phyloP scores from a whole-genome alignment of 495 filamentous ascomycete genomes.

The Penicillium roqueforti region DNA sequence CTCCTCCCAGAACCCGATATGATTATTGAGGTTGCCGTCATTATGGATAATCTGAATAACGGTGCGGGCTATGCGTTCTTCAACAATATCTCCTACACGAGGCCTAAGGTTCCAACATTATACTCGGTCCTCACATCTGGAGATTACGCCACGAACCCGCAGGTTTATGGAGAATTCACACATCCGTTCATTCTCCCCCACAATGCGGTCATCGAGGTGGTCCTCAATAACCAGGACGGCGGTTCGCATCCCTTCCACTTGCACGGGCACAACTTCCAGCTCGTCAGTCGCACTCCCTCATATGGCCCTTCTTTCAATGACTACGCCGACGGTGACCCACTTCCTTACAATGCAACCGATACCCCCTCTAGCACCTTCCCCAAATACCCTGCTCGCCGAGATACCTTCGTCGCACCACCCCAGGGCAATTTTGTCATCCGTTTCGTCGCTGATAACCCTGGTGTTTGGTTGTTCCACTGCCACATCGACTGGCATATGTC shows the following conservation, averaged over 20 bases:
- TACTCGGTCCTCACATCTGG: slow-evolving; percentile 70
- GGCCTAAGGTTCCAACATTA: slow-evolving; percentile 73
- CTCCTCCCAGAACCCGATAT: slow-evolving; percentile 23
- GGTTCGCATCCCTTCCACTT: slow-evolving; percentile 84
- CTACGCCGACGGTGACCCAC: slow-evolving; percentile 34
- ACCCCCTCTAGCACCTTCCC: slow-evolving; percentile 29
- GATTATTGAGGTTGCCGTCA: slow-evolving; percentile 32
- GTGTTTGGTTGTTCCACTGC: slow-evolving; percentile 58
- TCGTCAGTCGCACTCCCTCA: slow-evolving; percentile 47
- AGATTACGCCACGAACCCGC: slow-evolving; percentile 53
- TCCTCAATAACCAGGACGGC: slow-evolving; percentile 73
- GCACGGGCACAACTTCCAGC: slow-evolving; percentile 82
- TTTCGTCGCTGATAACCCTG: slow-evolving; percentile 65
- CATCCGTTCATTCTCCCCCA: slow-evolving; percentile 64
- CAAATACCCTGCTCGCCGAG: slow-evolving; percentile 48
- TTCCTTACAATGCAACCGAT: slow-evolving; percentile 37
- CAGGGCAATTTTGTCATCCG: slow-evolving; percentile 47
- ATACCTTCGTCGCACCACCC: slow-evolving; percentile 52
- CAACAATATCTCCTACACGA: slow-evolving; percentile 71
- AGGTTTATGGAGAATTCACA: slow-evolving; percentile 68
- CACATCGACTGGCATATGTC: slow-evolving; percentile 65
- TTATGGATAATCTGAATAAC: slow-evolving; percentile 46
- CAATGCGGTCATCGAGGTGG: slow-evolving; percentile 66
- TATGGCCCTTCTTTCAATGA: slow-evolving; percentile 40
- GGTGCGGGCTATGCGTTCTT: slow-evolving; percentile 60